Conservation (phyloP, 352 stramenopile species). For the Phytophthora fragariaefolia region DNA sequence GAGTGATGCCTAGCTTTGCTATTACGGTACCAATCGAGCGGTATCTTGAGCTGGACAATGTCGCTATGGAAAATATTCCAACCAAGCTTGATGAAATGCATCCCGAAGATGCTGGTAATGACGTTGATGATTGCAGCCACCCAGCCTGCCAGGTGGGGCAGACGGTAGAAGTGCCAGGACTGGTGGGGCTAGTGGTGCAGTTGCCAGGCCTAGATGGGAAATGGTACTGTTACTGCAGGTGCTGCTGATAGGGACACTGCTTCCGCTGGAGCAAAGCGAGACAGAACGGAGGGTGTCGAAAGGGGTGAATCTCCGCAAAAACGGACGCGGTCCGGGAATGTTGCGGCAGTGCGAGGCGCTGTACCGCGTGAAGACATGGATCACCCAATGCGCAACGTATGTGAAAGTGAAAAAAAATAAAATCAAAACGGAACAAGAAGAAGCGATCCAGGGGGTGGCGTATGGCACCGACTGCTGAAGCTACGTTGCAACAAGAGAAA, state of each 20-base stretch:
- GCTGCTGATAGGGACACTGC: too few relatives aligned
- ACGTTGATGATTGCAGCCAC: neutral
- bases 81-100: too few relatives aligned
- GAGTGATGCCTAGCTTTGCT: neutral
- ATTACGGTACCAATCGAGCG: neutral
- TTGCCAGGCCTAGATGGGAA: neutral
- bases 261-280: neutral
- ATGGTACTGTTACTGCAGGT: neutral
- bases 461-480: slow-evolving; percentile 4
- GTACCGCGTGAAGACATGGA: neutral
- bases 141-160: slow-evolving; percentile 8
- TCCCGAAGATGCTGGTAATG: neutral
- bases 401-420: neutral
- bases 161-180: slow-evolving; percentile 4
- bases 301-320: neutral
- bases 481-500: neutral
- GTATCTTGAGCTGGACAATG: too few relatives aligned
- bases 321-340: neutral
- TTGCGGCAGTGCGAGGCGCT: neutral
- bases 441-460: slow-evolving; percentile 2
- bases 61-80: too few relatives aligned
- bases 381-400: neutral
- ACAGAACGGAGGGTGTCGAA: neutral
- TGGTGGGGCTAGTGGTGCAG: slow-evolving; percentile 1
- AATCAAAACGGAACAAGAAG: neutral